Conservation (phyloP, 306 rosid genomes). For the Acacia acuminata region DNA sequence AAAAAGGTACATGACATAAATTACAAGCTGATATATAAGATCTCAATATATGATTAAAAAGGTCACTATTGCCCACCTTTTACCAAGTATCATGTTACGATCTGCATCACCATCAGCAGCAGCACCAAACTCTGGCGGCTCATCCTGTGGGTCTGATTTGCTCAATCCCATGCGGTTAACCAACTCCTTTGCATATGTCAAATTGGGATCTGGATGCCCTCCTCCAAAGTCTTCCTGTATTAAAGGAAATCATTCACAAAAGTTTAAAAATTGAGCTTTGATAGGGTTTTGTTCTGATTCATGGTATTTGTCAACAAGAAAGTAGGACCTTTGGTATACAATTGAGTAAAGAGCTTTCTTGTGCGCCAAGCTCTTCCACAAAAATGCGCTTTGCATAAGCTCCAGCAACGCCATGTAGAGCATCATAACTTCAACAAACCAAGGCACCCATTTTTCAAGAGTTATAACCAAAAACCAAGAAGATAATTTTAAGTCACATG, state of each 20-base stretch:
- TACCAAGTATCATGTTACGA: slow-evolving; percentile 98
- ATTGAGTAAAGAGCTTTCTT: slow-evolving; percentile 87
- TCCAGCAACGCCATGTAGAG: slow-evolving; percentile 93
- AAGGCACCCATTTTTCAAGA: background rate
- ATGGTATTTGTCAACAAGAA: slow-evolving; percentile 13
- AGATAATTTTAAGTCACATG: slow-evolving; percentile 22
- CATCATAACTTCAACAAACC: slow-evolving; percentile 65
- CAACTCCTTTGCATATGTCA: slow-evolving; percentile 98
- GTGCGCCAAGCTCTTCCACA: slow-evolving; percentile 98
- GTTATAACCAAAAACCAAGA: background rate
- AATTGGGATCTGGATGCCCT: slow-evolving; percentile 98
- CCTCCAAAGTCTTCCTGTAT: slow-evolving; percentile 99
- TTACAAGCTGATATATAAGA: slow-evolving; percentile 20
- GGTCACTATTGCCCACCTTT: slow-evolving; percentile 58
- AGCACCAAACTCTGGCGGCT: slow-evolving; percentile 98
- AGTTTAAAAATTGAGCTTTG: slow-evolving; percentile 9
- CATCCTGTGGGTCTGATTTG: slow-evolving; percentile 65
- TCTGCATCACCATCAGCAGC: slow-evolving; percentile 99
- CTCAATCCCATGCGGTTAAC: slow-evolving; percentile 93
- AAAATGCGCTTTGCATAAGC: slow-evolving; percentile 93
- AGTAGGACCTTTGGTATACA: slow-evolving; percentile 86
- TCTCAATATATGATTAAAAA: slow-evolving; percentile 10
- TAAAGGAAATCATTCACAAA: slow-evolving; percentile 34
- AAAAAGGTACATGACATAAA: background rate
- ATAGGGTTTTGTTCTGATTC: slow-evolving; percentile 17